These are phyloP conservation scores for Globisporangium megalacanthum DNA, from an alignment of 352 stramenopile genomes.

Conservation along the genomic window DNA sequence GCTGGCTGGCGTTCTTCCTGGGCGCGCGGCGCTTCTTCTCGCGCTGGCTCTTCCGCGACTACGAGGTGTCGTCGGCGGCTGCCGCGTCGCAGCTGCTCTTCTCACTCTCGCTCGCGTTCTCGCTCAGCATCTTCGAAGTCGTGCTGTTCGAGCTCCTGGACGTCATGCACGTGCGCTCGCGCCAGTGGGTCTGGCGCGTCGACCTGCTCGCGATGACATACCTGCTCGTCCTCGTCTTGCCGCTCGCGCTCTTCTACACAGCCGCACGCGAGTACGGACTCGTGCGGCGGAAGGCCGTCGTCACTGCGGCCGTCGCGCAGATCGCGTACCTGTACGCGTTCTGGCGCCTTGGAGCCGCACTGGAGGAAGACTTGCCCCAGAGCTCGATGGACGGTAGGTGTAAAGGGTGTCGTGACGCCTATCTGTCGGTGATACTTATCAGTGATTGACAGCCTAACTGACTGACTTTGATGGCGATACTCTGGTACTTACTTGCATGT, in stretches of 20 bases:
- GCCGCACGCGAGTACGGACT: slow-evolving; percentile 60
- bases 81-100: slow-evolving; percentile 59
- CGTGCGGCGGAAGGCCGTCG: slow-evolving; percentile 14
- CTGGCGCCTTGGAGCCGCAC: slow-evolving; percentile 54
- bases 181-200: slow-evolving; percentile 71
- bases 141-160: slow-evolving; percentile 79
- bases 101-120: slow-evolving; percentile 68
- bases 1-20: slow-evolving; percentile 53
- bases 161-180: slow-evolving; percentile 49
- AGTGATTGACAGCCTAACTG: too few relatives aligned
- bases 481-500: neutral
- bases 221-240: slow-evolving; percentile 69
- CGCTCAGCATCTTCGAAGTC: slow-evolving; percentile 75
- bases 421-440: too few relatives aligned
- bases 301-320: slow-evolving; percentile 23
- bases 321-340: slow-evolving; percentile 69
- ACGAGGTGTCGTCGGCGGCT: slow-evolving; percentile 48
- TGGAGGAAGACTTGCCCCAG: slow-evolving; percentile 35
- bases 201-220: slow-evolving; percentile 78
- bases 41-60: slow-evolving; percentile 82
- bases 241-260: slow-evolving; percentile 71
- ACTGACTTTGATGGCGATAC: neutral
- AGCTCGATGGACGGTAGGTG: slow-evolving; percentile 41
- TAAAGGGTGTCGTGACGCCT: too few relatives aligned
- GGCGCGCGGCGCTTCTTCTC: slow-evolving; percentile 81